Conservation (phyloP, 495 filamentous ascomycete genomes). For the Trichodelitschia bisporula region DNA sequence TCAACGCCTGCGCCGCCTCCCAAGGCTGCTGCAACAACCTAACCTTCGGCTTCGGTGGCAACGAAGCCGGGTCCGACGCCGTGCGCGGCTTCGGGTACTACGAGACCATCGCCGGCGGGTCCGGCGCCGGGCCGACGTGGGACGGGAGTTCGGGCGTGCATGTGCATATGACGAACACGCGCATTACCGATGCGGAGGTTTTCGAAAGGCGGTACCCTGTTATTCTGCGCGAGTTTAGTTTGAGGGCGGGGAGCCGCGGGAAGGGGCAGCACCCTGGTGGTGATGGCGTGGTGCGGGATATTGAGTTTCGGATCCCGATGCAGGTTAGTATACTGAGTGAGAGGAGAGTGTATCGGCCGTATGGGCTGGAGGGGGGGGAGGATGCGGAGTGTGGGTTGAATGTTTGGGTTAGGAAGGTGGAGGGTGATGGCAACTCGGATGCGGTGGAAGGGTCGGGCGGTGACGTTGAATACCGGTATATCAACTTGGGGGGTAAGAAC, state of each 20-base stretch:
- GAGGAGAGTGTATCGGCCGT: conserved; percentile 64
- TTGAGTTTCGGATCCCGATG: conserved; percentile 77
- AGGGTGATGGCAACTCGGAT: conserved; percentile 5
- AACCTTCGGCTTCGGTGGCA: conserved; percentile 62
- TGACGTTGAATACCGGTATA: conserved; percentile 34
- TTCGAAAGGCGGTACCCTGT: conserved; percentile 89
- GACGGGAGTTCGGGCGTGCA: conserved; percentile 78
- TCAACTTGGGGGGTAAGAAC: conserved; percentile 87
- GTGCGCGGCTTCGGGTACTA: conserved; percentile 85
- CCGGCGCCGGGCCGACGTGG: conserved; percentile 71
- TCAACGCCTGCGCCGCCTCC: conserved; percentile 68
- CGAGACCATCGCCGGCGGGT: conserved; percentile 86
- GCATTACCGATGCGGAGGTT: conserved; percentile 90
- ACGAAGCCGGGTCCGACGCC: conserved; percentile 23
- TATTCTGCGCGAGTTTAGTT: conserved; percentile 55
- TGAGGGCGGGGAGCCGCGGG: conserved; percentile 46
- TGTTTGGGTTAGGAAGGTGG: conserved; percentile 53
- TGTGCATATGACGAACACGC: conserved; percentile 97
- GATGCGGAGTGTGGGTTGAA: conserved; percentile 63
- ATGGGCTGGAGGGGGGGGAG: conserved; percentile 71
- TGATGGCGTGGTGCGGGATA: conserved; percentile 77
- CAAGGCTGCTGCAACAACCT: conserved; percentile 92
- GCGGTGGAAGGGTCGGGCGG: conserved; percentile 9
- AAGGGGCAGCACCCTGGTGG: conserved; percentile 57
- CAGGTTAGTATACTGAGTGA: conserved; percentile 80